These are phyloP conservation scores for Leersia perrieri DNA, from an alignment of 176 grass and related monocot species.

Conservation along the genomic window DNA sequence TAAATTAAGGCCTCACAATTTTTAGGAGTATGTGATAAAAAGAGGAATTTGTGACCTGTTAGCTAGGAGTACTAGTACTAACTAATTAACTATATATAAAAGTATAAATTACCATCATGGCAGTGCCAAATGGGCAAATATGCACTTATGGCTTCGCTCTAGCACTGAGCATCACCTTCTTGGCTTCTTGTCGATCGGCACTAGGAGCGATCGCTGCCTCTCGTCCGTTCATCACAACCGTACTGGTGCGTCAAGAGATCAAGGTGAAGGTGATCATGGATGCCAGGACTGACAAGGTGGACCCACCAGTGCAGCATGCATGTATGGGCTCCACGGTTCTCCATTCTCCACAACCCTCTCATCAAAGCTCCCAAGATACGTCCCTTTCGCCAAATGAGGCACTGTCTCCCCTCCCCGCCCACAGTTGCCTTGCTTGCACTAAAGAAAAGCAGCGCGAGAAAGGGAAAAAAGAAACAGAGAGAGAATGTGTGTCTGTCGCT, in stretches of 20 bases:
- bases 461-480: not conserved
- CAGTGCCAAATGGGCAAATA: not conserved
- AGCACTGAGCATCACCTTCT: not conserved
- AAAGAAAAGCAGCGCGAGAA: not conserved
- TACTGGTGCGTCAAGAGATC: not conserved
- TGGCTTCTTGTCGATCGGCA: no score
- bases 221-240: no score
- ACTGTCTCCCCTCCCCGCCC: not conserved
- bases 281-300: not conserved
- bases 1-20: no score
- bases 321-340: not conserved
- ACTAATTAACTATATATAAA: no score
- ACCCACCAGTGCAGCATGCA: not conserved
- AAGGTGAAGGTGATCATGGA: not conserved
- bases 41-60: no score
- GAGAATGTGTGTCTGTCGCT: not conserved
- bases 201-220: no score
- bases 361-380: constrained; percentile 23
- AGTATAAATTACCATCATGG: not conserved
- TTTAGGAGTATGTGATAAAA: no score
- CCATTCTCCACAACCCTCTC: not conserved
- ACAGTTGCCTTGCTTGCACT: not conserved
- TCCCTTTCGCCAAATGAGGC: constrained; percentile 52
- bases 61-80: no score
- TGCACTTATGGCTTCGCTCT: no score